These are phyloP conservation scores for Penicillium sp. DNA, from an alignment of 2,329 filamentous ascomycete species.

Conservation along the genomic window DNA sequence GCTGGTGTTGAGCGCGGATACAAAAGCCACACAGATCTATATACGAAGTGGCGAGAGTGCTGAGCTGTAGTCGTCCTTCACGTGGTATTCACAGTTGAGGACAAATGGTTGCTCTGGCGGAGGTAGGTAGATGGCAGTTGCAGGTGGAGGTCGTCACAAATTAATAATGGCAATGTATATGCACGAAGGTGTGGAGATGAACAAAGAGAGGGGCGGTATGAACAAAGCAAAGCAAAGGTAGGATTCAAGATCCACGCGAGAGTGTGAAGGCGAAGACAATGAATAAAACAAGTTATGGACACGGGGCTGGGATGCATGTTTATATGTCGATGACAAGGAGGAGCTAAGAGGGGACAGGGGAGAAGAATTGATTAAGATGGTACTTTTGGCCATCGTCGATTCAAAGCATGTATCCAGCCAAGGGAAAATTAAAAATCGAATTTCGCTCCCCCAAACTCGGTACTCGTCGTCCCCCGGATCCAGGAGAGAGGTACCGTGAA, in stretches of 20 bases:
- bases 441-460: not conserved
- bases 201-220: slow-evolving; percentile 12
- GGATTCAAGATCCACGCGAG: slow-evolving; percentile 25
- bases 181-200: slow-evolving; percentile 18
- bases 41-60: slow-evolving; percentile 9
- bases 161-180: slow-evolving; percentile 24
- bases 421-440: slow-evolving; percentile 8
- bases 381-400: slow-evolving; percentile 17
- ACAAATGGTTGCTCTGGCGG: not conserved
- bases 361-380: not conserved
- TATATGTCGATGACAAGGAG: slow-evolving; percentile 37
- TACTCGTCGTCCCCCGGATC: slow-evolving; percentile 20
- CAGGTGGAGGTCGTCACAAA: slow-evolving; percentile 4
- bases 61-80: slow-evolving; percentile 4
- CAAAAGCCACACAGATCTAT: slow-evolving; percentile 18
- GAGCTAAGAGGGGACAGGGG: slow-evolving; percentile 3
- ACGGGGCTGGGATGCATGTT: slow-evolving; percentile 36
- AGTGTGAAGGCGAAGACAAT: slow-evolving; percentile 24
- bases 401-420: slow-evolving; percentile 2
- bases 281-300: slow-evolving; percentile 28
- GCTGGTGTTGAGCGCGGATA: not conserved
- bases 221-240: slow-evolving; percentile 20
- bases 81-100: slow-evolving; percentile 11
- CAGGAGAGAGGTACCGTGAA: slow-evolving; percentile 30
- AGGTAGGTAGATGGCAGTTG: not conserved